phyloP scores from a whole-genome alignment of 768 basidiomycete species.

The Gloeostereum incarnatum region DNA sequence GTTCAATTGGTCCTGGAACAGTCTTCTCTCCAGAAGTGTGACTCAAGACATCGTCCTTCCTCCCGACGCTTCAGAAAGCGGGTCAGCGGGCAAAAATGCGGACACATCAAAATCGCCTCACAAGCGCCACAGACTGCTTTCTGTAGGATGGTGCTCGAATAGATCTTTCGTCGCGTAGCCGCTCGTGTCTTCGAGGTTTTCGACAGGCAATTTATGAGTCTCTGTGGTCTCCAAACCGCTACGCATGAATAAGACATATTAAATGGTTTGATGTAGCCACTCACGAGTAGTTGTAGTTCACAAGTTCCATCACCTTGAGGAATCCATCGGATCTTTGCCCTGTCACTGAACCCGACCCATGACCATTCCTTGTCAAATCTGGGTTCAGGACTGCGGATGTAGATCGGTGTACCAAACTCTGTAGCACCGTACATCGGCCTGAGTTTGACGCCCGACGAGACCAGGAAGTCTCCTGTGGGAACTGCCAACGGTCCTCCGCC shows the following conservation, averaged over 20 bases:
- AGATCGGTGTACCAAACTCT: slow-evolving; percentile 1
- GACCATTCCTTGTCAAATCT: slow-evolving; percentile 3
- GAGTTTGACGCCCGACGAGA: slow-evolving; percentile 1
- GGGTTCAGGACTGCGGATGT: not conserved
- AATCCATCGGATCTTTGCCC: slow-evolving; percentile 3
- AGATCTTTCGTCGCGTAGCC: slow-evolving; percentile 21
- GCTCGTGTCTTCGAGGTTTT: slow-evolving; percentile 19
- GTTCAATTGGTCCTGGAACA: slow-evolving; percentile 18
- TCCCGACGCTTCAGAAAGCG: slow-evolving; percentile 15
- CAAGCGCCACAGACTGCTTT: slow-evolving; percentile 20
- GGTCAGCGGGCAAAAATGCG: not conserved
- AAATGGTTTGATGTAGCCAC: not conserved
- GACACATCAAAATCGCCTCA: slow-evolving; percentile 7
- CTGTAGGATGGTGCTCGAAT: slow-evolving; percentile 20
- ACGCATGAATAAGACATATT: not conserved
- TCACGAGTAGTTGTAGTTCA: slow-evolving; percentile 5
- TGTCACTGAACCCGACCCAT: slow-evolving; percentile 1
- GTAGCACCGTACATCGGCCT: slow-evolving; percentile 1
- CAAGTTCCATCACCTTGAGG: slow-evolving; percentile 6
- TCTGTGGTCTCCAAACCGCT: not conserved
- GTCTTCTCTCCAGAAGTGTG: slow-evolving; percentile 20
- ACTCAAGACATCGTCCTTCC: slow-evolving; percentile 18
- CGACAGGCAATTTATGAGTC: slow-evolving; percentile 9
- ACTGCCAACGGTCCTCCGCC: slow-evolving; percentile 6
- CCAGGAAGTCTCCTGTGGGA: not conserved